These are phyloP conservation scores for Tuber microsphaerosporum DNA, from an alignment of 495 filamentous ascomycete species.

Conservation along the genomic window DNA sequence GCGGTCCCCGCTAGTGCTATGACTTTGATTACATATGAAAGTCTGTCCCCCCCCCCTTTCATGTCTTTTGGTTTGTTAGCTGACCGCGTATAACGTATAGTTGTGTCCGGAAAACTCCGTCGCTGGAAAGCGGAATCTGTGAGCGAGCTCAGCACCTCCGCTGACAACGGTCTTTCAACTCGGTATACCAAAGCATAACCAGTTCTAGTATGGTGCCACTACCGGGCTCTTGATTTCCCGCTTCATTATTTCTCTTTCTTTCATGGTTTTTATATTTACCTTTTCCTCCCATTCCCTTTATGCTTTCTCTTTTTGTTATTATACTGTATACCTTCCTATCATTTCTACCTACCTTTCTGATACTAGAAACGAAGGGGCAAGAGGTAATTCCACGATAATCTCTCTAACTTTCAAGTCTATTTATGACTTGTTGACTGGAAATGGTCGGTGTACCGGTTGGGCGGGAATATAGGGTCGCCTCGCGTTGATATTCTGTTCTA, in stretches of 20 bases:
- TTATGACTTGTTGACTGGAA: neutral
- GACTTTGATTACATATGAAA: constrained; percentile 93
- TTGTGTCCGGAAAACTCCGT: neutral
- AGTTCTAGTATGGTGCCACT: neutral
- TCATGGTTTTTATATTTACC: neutral
- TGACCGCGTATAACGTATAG: neutral
- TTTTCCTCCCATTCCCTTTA: neutral
- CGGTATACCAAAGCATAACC: neutral
- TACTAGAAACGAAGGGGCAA: neutral
- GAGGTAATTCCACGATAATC: neutral
- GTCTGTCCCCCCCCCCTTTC: neutral
- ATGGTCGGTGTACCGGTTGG: neutral
- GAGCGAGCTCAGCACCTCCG: neutral
- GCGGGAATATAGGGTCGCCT: neutral
- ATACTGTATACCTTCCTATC: neutral
- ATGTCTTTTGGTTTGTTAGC: neutral
- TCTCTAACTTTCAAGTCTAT: neutral
- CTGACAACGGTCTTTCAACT: neutral
- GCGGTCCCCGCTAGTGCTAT: constrained; percentile 93
- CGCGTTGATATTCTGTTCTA: neutral
- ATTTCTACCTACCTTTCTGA: neutral
- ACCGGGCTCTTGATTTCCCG: neutral
- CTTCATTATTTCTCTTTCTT: neutral
- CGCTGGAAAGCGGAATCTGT: neutral
- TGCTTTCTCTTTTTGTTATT: neutral